Base-by-base conservation (phyloP, 495 filamentous ascomycete species). In the Pseudevernia furfuracea region DNA sequence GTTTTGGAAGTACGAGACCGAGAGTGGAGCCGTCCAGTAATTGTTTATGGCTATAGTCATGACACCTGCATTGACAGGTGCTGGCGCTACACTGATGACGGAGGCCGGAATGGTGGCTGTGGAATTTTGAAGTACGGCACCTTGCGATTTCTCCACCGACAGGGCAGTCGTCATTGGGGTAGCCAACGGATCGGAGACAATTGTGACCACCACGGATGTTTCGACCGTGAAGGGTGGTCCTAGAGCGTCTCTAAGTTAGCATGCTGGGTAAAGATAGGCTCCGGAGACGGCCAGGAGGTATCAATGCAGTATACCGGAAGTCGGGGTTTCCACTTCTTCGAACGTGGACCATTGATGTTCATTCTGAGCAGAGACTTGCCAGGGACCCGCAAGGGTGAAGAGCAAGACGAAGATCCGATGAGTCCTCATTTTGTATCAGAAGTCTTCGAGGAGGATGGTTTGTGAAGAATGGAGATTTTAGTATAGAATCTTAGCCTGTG, bases 11-110 rank as follows among this genome's bases (percentile, higher is more conserved):
- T 64, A 66, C 17, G 65, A 66, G 28, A 66, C 38, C 19, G 65
- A 66, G 8, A 66, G 23, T 12, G 65, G 65, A 10, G 53, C 41
- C 43, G 59, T 12, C 43, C 56, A 66, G 30, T 66, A 46, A 34
- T 66, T 66, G n/a, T 19, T 32, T 36, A 66, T 66, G 23, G 38
- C 49, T 10, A 62, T 49, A 11, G 59, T 62, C 65, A 66, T 63
- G 23, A 66, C 65, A 15, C 59, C 65, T 12, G 55, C 41, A 17
- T 23, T 44, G 28, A 44, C 60, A 39, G 65, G 59, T 58, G 52
- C 52, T 39, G 62, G 55, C n/a, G 62, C 34, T 49, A 58, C 41
- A 38, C 55, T 64, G 44, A 64, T n/a, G 17, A 9, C 32, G 10
- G 62, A 37, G 25, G 62, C 55, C n/a, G 62, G 56, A 8, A 59